A percentile compares a stretch with the other conserved stretches of the same genome.
phyloP scores from a whole-genome alignment of 306 rosid species.

The Styphnolobium japonicum region DNA sequence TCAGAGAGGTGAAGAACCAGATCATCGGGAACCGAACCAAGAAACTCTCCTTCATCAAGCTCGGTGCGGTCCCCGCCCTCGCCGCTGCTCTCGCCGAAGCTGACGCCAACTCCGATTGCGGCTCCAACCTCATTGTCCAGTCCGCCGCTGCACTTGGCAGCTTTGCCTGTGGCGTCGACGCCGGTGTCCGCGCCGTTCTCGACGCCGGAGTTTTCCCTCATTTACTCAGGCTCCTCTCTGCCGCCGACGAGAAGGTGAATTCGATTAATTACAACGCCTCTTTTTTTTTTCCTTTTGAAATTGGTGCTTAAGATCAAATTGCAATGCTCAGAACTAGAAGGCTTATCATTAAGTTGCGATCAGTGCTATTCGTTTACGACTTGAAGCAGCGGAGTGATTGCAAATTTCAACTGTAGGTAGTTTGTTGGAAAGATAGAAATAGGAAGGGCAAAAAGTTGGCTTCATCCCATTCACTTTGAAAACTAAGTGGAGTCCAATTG shows the following conservation, averaged over 20 bases:
- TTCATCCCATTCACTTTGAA: too few species aligned
- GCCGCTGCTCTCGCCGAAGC: conserved; percentile 30
- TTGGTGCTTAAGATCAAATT: conserved; percentile 3
- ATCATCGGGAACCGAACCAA: conserved; percentile 75
- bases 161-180: conserved; percentile 68
- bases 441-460: background rate
- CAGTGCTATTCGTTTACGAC: background rate
- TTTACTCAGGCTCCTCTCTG: conserved; percentile 46
- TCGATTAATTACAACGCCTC: background rate
- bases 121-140: conserved; percentile 55
- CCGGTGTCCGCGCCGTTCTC: conserved; percentile 58
- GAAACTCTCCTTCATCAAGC: conserved; percentile 63
- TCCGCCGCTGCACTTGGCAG: conserved; percentile 67
- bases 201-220: conserved; percentile 56
- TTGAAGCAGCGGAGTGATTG: background rate
- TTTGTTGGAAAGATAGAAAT: background rate
- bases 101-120: conserved; percentile 20
- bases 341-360: background rate
- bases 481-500: background rate
- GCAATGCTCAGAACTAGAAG: conserved; percentile 4
- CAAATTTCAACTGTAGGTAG: background rate
- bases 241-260: conserved; percentile 54
- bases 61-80: conserved; percentile 49
- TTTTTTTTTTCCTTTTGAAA: background rate
- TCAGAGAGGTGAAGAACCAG: conserved; percentile 64